Percentiles rank a stretch among this genome's conserved stretches.
Conservation (phyloP, 257 asterid species). For the Echites panduratus region DNA sequence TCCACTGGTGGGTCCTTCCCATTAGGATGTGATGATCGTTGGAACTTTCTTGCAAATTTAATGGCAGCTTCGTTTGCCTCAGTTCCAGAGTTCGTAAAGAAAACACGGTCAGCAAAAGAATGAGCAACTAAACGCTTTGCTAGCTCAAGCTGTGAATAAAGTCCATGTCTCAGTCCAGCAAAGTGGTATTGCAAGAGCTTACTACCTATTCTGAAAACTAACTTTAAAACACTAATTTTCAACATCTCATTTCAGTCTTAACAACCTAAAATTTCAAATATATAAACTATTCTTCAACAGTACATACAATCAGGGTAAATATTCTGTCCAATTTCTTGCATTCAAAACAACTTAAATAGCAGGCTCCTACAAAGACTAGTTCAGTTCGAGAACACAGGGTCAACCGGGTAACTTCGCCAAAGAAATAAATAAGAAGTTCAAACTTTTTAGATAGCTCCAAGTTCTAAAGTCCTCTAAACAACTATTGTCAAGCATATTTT, state of each 20-base stretch:
- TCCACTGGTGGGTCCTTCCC: conserved; percentile 51
- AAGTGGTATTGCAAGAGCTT: background rate
- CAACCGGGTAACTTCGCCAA: background rate
- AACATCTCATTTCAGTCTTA: background rate
- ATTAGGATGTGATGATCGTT: conserved; percentile 46
- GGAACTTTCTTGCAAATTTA: conserved; percentile 83
- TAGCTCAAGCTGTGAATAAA: conserved; percentile 64
- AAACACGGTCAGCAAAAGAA: conserved; percentile 96
- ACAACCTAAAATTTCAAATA: background rate
- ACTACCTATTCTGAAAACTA: background rate
- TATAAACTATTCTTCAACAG: background rate
- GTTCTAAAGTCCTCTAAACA: background rate
- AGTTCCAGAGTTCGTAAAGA: conserved; percentile 94
- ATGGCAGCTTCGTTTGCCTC: conserved; percentile 97
- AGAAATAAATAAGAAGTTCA: background rate
- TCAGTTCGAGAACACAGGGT: background rate
- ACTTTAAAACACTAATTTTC: background rate
- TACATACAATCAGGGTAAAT: background rate
- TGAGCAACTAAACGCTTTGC: conserved; percentile 63
- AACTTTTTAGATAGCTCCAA: background rate
- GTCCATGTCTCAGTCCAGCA: background rate
- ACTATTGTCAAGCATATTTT: background rate
- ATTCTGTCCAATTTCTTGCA: background rate
- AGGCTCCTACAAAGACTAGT: background rate
- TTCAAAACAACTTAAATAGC: background rate